Conservation (phyloP, 306 rosid genomes). For the Prunus davidiana region DNA sequence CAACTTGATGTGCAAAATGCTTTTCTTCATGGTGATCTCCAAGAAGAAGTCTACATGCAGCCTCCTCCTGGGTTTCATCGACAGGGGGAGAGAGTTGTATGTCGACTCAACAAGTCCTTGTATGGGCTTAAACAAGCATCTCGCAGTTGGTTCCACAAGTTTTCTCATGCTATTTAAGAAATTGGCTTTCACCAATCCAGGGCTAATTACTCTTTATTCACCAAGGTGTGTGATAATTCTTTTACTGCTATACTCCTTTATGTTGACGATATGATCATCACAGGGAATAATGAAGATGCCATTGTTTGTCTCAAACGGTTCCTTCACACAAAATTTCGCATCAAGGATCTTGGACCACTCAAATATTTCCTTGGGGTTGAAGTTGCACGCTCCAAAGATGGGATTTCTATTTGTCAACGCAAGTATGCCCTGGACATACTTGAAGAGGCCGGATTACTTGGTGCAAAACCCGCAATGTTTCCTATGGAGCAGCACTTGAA, state of each 20-base stretch:
- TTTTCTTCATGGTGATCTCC: neutral
- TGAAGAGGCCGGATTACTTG: neutral
- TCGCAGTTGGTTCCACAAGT: neutral
- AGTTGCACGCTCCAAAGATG: too few species aligned
- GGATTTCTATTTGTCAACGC: neutral
- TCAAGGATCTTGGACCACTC: neutral
- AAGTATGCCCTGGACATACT: neutral
- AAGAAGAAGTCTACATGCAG: neutral
- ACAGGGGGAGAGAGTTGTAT: neutral
- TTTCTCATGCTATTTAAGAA: neutral
- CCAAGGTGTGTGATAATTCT: neutral
- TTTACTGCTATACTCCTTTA: neutral
- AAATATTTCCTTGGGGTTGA: too few species aligned
- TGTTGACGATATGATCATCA: neutral
- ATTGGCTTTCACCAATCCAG: neutral
- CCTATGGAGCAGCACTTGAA: neutral
- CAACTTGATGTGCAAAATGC: neutral
- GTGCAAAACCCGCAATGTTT: neutral
- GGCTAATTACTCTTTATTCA: neutral
- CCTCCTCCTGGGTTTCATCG: neutral
- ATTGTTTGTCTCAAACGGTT: neutral
- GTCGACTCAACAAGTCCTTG: too few species aligned
- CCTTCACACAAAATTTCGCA: neutral
- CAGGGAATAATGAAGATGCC: neutral
- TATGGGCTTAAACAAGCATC: neutral